Evolutionary conservation across 2,329 filamentous ascomycete genomes (phyloP), one percentile per base, ranked within the genome.

Genomic region (Escovopsis sp.): DNA sequence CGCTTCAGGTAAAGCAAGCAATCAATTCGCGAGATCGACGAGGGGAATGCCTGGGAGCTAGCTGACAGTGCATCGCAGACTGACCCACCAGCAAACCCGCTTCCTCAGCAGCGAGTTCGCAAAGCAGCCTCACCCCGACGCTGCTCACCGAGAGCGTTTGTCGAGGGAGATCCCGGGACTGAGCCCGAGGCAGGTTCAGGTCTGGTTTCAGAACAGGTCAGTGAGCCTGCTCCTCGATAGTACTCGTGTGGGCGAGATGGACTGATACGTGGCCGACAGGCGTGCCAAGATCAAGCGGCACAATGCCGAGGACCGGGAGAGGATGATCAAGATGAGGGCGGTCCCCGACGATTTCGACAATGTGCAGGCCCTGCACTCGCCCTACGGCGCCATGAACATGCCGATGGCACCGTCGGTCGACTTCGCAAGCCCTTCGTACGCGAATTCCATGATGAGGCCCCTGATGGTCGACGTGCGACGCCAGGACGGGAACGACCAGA

Each of bases 171-270:
- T 96, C 37, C 88, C 89, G 29, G 89, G 88, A 1, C 65, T 96
- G 39, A 94, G 84, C 53, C 85, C 88, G 32, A 77, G 88, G 46
- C 88, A 96, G 58, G 89, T 96, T 20, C 88, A 96, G 61, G 88
- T 96, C 39, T 96, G 88, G 89, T 96, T 96, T 63, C 88, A 96
- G 62, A 96, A 96, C 63, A 77, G 88, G 88, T 94, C 72, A 52
- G 71, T 55, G 12, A 20, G 7, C n/a, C n/a, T n/a, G n/a, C n/a
- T n/a, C n/a, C n/a, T n/a, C n/a, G n/a, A n/a, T n/a, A n/a, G n/a
- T 27, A 9, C 25, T 27, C 25, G 5, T 27, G 25, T 27, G 25
- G 25, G 9, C 25, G 25, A 27, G 25, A 27, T 27, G 25, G 25
- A 27, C 25, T 27, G 25, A 27, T 27, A 6, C 25, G n/a, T 27